These are phyloP conservation scores for Lepidium aucheri DNA, from an alignment of 345 rosid genomes.

Conservation along the genomic window DNA sequence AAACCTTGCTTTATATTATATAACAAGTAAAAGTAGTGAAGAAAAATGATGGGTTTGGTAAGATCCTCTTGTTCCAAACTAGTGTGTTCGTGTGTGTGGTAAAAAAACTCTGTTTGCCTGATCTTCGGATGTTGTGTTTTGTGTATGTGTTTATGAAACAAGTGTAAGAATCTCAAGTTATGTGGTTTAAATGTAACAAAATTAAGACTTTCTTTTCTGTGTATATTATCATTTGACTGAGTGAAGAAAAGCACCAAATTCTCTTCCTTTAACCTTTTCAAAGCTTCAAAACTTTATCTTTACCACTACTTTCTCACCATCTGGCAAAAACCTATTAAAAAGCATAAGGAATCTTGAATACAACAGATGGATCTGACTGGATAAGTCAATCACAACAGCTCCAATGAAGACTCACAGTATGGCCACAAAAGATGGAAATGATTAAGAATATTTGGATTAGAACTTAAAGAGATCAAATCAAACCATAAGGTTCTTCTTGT, in stretches of 20 bases:
- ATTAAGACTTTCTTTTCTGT: background rate
- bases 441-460: background rate
- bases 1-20: background rate
- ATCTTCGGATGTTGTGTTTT: background rate
- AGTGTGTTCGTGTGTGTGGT: background rate
- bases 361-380: background rate
- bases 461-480: background rate
- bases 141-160: background rate
- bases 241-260: background rate
- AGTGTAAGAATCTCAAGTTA: background rate
- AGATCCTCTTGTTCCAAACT: background rate
- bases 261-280: constrained; percentile 65
- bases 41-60: constrained; percentile 12
- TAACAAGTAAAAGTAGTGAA: background rate
- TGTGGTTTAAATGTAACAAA: background rate
- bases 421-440: background rate
- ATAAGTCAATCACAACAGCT: background rate
- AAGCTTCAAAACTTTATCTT: constrained; percentile 76
- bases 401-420: background rate
- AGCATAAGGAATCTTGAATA: too few relatives aligned
- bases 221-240: background rate
- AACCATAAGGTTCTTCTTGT: constrained; percentile 13
- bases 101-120: background rate
- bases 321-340: constrained; percentile 68
- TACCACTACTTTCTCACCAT: constrained; percentile 97